A percentile compares a stretch with the other conserved stretches of the same genome.
Evolutionary conservation across 805 yeast genomes (phyloP).

Genomic region (Kodamaea kaohsiungensis): DNA sequence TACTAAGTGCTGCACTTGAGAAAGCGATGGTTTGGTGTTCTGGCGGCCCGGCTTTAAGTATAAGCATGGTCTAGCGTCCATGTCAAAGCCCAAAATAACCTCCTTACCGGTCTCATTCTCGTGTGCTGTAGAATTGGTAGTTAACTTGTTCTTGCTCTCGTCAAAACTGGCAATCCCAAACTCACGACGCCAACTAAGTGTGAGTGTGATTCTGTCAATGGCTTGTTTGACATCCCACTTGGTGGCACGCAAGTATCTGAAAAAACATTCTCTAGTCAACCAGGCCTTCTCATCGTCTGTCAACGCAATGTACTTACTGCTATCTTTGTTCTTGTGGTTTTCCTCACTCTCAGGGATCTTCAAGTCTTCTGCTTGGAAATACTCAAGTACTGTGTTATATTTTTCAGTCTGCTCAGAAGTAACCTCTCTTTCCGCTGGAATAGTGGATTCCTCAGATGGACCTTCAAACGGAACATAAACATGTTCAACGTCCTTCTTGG

Average conservation of each 20-base stretch:
- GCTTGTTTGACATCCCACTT: slow-evolving; percentile 82
- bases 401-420: slow-evolving; percentile 56
- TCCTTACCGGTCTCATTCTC: slow-evolving; percentile 94
- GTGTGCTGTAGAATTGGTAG: slow-evolving; percentile 51
- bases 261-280: slow-evolving; percentile 88
- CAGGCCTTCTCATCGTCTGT: slow-evolving; percentile 71
- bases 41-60: slow-evolving; percentile 94
- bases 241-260: slow-evolving; percentile 90
- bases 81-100: slow-evolving; percentile 87
- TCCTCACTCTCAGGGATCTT: slow-evolving; percentile 53
- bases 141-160: slow-evolving; percentile 51
- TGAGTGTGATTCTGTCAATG: slow-evolving; percentile 68
- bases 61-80: slow-evolving; percentile 86
- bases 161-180: slow-evolving; percentile 60
- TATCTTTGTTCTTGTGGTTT: slow-evolving; percentile 22
- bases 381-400: slow-evolving; percentile 58
- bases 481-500: slow-evolving; percentile 12
- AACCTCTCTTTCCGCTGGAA: slow-evolving; percentile 53
- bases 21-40: slow-evolving; percentile 84
- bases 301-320: slow-evolving; percentile 17
- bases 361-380: slow-evolving; percentile 49
- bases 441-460: slow-evolving; percentile 49
- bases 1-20: slow-evolving; percentile 96
- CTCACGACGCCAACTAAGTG: slow-evolving; percentile 91
- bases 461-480: slow-evolving; percentile 52